Evolutionary conservation across 768 basidiomycete genomes (phyloP), one percentile per base, ranked within the genome.

Genomic region (Phaffia australis): DNA sequence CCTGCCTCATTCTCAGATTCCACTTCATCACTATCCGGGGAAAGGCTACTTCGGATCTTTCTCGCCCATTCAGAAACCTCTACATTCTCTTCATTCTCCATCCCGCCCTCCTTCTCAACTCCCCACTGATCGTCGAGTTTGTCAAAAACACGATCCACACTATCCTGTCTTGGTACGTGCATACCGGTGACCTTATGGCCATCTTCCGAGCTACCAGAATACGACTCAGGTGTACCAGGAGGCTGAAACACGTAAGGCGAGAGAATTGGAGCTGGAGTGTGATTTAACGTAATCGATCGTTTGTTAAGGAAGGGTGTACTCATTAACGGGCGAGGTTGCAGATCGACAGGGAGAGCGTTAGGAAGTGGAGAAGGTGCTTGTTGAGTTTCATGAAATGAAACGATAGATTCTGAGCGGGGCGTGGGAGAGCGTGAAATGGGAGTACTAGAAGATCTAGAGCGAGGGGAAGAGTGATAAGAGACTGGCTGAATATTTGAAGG

Each of bases 181-280:
- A 52, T 63, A 18, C 25, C 62, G 1, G 50, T 56, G 1, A 61
- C 52, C 47, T 67, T 56, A 7, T 46, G 51, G n/a, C 62, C 66
- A 1, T 46, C 35, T 27, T 67, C 66, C 30, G 50, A 55, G 35
- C 35, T 42, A 16, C 66, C 66, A 15, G 66, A 67, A 60, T 67
- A 67, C 23, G 60, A 62, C 46, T 67, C 66, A 9, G 66, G 66
- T 30, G 66, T 63, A 16, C 56, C 35, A 11, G 60, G 59, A 16
- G 60, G 59, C 19, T 32, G 25, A n/a, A 67, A 67, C 23, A 60
- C 54, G 66, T 67, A 67, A 0, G 66, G 66, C 7, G 66, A 61
- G n/a, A 67, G 60, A 3, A 47, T 11, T 0, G 66, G 65, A 21
- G 65, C 65, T 35, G 65, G 65, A 1, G 65, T 66, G 19, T 60